A percentile compares a stretch with the other conserved stretches of the same genome.
Evolutionary conservation across 2,329 filamentous ascomycete species (phyloP).

Genomic region (Fusarium sp.): DNA sequence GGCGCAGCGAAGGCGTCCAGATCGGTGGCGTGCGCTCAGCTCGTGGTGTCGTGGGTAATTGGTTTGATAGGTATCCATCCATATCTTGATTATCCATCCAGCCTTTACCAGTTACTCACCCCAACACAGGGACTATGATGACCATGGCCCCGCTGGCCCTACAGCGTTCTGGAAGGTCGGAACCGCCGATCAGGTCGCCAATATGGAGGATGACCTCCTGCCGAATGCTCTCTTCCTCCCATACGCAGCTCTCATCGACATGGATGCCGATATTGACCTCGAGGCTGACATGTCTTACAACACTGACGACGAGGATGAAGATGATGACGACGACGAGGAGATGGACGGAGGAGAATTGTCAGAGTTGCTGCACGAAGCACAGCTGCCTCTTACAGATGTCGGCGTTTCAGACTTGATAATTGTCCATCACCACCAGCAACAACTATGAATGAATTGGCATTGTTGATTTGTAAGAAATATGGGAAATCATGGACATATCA

Average conservation of each 20-base stretch:
- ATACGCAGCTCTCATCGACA: constrained; percentile 36
- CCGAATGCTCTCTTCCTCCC: constrained; percentile 46
- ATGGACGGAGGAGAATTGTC: constrained; percentile 29
- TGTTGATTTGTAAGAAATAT: not conserved
- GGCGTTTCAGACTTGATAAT: constrained; percentile 2
- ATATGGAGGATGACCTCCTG: constrained; percentile 45
- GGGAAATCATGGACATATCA: not conserved
- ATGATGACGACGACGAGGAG: constrained; percentile 25
- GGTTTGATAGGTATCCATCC: constrained; percentile 75
- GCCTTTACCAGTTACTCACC: not conserved
- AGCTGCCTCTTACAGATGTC: constrained; percentile 27
- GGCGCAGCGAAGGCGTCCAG: constrained; percentile 82
- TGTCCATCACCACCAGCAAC: not conserved
- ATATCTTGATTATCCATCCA: constrained; percentile 22
- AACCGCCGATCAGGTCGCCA: constrained; percentile 53
- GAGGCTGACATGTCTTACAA: constrained; percentile 44
- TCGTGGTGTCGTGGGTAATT: constrained; percentile 77
- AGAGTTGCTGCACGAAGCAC: constrained; percentile 34
- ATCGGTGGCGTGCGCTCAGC: constrained; percentile 73
- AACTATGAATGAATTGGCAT: not conserved
- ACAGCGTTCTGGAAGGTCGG: constrained; percentile 82
- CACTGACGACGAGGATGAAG: constrained; percentile 29
- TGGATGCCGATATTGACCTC: constrained; percentile 29
- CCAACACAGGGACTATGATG: constrained; percentile 69
- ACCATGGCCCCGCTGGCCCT: constrained; percentile 76